Evolutionary conservation across 345 rosid species (phyloP), one percentile per base, ranked within the genome.

Genomic region (Salix udensis): DNA sequence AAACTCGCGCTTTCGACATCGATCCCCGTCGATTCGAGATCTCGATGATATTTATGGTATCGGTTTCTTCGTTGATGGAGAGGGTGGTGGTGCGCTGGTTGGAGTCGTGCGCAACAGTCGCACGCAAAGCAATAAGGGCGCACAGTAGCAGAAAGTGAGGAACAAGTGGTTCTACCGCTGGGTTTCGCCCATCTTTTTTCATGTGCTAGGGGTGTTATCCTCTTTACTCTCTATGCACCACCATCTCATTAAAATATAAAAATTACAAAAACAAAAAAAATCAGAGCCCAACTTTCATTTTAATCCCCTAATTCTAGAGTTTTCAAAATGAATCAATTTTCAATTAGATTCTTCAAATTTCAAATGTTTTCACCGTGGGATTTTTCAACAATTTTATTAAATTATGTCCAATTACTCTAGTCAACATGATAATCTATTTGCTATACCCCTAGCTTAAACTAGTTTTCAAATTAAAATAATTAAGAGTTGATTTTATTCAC

Each of bases 1-100:
- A 96, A 62, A 93, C 97, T 36, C 93, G 88, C 36, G 99, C 86
- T 80, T 96, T 96, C 74, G 97, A 96, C 98, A 96, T 93, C 85
- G 74, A 78, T 70, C 79, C 65, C 71, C 37, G n/a, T 7, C 74
- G 83, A 26, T 52, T 69, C 55, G 85, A 80, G 89, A 87, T 85
- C 89, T 84, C 77, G 68, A 9, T 48, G 44, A 48, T 34, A 40
- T 55, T 55, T 65, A 48, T 71, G 50, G 39, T 70, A 75, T 74
- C 68, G 82, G 73, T 74, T 73, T 55, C 74, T 65, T 30, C 60
- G 80, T 14, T 6, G 67, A 53, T 37, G 44, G 44, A 39, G 74
- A 24, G 36, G 76, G 67, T 1, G 68, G 76, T 26, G 68, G 72
- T 39, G 85, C 79, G 86, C 68, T 77, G 77, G 85, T 76, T 70